A percentile compares a stretch with the other conserved stretches of the same genome.
These are phyloP conservation scores for Barnettozyma salicaria DNA, from an alignment of 805 yeast species.

Conservation along the genomic window DNA sequence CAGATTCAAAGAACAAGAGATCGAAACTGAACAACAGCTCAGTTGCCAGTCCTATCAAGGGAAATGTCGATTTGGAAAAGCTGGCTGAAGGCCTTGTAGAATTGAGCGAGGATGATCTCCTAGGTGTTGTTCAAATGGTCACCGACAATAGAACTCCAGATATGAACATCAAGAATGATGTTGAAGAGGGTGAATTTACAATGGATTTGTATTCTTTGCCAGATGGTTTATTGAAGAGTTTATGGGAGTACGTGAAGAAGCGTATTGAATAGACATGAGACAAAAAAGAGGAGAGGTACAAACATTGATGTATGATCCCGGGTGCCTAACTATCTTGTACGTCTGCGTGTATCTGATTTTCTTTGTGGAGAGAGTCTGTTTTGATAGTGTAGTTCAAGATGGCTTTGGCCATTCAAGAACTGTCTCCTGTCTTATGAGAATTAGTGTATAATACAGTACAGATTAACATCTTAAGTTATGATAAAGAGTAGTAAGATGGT, in stretches of 20 bases:
- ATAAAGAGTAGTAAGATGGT: too few relatives aligned
- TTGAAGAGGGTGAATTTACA: slow-evolving; percentile 94
- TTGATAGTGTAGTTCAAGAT: too few relatives aligned
- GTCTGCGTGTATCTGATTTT: too few relatives aligned
- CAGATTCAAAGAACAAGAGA: slow-evolving; percentile 26
- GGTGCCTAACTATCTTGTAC: too few relatives aligned
- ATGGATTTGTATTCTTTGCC: slow-evolving; percentile 94
- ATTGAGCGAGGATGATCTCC: slow-evolving; percentile 83
- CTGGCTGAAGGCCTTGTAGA: slow-evolving; percentile 87
- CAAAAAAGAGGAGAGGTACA: neutral
- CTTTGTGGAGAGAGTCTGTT: too few relatives aligned
- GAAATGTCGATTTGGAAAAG: slow-evolving; percentile 79
- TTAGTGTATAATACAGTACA: too few relatives aligned
- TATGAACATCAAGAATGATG: slow-evolving; percentile 92
- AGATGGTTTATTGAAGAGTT: slow-evolving; percentile 80
- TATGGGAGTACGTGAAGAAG: slow-evolving; percentile 91
- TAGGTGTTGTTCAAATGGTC: slow-evolving; percentile 95
- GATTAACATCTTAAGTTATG: too few relatives aligned
- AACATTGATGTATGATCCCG: too few relatives aligned
- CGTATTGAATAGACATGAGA: slow-evolving; percentile 33
- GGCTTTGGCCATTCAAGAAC: too few relatives aligned
- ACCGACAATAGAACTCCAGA: slow-evolving; percentile 93
- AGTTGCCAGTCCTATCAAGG: slow-evolving; percentile 52
- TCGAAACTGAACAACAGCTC: slow-evolving; percentile 15
- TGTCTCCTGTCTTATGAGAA: too few relatives aligned